Percentiles rank a stretch among this genome's conserved stretches.
Conservation (phyloP, 192 early-diverging fungal genomes). For the Allomyces macrogynus region DNA sequence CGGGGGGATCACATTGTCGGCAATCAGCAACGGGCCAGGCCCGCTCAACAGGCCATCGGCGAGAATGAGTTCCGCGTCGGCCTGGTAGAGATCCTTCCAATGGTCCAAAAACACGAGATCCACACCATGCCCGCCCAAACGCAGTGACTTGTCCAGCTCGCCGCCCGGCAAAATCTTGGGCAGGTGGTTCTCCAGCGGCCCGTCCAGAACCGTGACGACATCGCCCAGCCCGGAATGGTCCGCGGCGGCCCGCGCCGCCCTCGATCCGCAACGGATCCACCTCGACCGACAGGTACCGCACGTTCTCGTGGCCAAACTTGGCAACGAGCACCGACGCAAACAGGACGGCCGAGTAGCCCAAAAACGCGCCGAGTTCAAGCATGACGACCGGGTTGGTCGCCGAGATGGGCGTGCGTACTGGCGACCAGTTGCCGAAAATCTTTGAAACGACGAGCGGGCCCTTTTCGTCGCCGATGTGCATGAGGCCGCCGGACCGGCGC, state of each 20-base stretch:
- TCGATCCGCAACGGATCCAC: constrained; percentile 2
- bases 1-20: constrained; percentile 6
- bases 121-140: background rate
- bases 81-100: constrained; percentile 5
- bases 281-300: constrained; percentile 5
- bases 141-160: too few species aligned
- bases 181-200: too few species aligned
- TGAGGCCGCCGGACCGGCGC: constrained; percentile 2
- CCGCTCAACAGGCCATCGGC: background rate
- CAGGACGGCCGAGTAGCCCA: constrained; percentile 7
- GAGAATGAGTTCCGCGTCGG: constrained; percentile 3
- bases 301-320: constrained; percentile 1
- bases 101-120: constrained; percentile 8
- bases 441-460: constrained; percentile 1
- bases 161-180: too few species aligned
- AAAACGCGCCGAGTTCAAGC: constrained; percentile 6
- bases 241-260: constrained; percentile 3
- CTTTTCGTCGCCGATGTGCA: constrained; percentile 6
- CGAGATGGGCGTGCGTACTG: background rate
- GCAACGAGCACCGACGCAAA: constrained; percentile 1
- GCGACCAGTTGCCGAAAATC: background rate
- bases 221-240: constrained; percentile 5
- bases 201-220: constrained; percentile 2
- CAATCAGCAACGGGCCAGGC: constrained; percentile 3
- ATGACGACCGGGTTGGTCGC: constrained; percentile 7